Conservation (phyloP, 148 eudicot genomes). For the Rhododendron mucronatum region DNA sequence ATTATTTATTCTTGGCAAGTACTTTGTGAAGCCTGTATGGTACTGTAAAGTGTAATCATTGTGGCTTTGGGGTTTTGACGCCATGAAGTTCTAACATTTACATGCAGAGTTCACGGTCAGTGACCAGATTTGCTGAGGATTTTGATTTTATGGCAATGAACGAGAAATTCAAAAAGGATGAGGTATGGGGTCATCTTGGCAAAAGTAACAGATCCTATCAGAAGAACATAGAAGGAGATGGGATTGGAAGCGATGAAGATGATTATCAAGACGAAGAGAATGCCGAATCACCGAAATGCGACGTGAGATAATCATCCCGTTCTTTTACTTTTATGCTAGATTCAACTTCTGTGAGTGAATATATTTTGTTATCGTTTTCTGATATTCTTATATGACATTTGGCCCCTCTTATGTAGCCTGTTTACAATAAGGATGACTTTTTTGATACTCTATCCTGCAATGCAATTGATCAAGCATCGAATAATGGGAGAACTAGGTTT, state of each 20-base stretch:
- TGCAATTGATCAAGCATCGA: conserved; percentile 49
- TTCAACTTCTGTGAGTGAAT: not conserved
- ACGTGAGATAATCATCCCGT: conserved; percentile 29
- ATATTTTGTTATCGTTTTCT: not conserved
- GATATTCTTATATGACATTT: not conserved
- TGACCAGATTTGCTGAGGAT: conserved; percentile 72
- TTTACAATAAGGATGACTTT: conserved; percentile 83
- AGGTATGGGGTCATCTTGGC: conserved; percentile 92
- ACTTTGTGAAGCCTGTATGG: not conserved
- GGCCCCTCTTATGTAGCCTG: conserved; percentile 42
- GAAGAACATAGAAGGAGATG: conserved; percentile 36
- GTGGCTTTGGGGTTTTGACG: not conserved
- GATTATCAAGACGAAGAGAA: conserved; percentile 49
- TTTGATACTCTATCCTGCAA: conserved; percentile 77
- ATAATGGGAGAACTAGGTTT: conserved; percentile 59
- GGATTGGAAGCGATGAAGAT: conserved; percentile 35
- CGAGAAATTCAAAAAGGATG: conserved; percentile 89
- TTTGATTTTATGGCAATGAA: conserved; percentile 96
- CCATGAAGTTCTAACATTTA: not conserved
- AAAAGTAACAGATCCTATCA: conserved; percentile 45
- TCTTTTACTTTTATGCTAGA: not conserved
- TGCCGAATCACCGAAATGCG: conserved; percentile 37
- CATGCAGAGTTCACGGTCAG: conserved; percentile 49
- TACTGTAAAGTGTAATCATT: too few species aligned
- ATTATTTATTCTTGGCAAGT: not conserved